Evolutionary conservation across 768 basidiomycete genomes (phyloP).

Genomic region (Trametopsis cervina): DNA sequence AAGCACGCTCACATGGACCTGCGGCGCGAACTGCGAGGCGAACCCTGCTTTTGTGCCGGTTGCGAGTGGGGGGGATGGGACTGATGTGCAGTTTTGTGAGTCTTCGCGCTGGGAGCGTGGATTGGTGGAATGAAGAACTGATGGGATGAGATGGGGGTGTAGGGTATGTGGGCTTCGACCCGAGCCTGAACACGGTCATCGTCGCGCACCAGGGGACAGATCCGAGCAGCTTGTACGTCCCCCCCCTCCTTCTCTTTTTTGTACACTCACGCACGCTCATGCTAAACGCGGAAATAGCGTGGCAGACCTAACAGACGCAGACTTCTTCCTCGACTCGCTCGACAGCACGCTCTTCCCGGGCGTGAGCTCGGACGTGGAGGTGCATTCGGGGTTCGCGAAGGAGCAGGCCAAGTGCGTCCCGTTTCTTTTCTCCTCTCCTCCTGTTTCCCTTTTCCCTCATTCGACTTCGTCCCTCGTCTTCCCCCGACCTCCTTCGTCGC

Average conservation of each 20-base stretch:
- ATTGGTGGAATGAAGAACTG: too few species aligned
- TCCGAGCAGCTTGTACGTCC: neutral
- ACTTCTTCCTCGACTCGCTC: conserved; percentile 29
- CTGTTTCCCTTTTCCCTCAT: too few species aligned
- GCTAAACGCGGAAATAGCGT: conserved; percentile 28
- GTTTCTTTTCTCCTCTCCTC: too few species aligned
- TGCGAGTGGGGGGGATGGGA: conserved; percentile 43
- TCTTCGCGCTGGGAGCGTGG: too few species aligned
- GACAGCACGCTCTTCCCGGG: conserved; percentile 44
- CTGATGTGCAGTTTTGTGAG: conserved; percentile 23
- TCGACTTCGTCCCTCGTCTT: too few species aligned
- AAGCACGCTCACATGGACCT: conserved; percentile 22
- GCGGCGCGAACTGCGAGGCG: conserved; percentile 35
- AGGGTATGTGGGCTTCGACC: conserved; percentile 53
- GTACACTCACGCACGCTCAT: neutral
- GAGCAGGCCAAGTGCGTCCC: conserved; percentile 38
- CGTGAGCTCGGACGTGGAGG: conserved; percentile 31
- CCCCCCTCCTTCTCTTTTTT: too few species aligned
- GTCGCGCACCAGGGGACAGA: conserved; percentile 35
- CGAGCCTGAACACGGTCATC: conserved; percentile 27
- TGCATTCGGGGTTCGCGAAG: conserved; percentile 40
- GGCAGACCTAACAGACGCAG: conserved; percentile 34
- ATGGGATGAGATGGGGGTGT: neutral
- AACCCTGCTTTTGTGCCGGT: conserved; percentile 40
- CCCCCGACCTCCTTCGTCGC: too few species aligned